Base-by-base conservation (phyloP, 768 basidiomycete species). In the Leccinum longicurvipes region DNA sequence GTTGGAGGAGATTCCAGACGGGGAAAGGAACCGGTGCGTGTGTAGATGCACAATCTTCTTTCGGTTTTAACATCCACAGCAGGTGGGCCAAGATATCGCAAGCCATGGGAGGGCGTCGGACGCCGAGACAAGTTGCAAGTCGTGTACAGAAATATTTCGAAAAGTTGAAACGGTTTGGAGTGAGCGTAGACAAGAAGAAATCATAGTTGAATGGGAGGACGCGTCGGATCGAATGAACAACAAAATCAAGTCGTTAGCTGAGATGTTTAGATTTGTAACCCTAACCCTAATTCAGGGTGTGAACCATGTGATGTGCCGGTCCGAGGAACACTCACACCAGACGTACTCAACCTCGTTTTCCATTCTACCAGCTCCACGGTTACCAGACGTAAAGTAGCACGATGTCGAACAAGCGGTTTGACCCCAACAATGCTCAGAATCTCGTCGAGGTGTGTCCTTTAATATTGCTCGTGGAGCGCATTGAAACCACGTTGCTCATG, bases 401-500 rank as follows among this genome's bases (percentile, higher is more conserved):
- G 55, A 83, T 82, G 78, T 70, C 82, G 17, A 72, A 73, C 58
- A 61, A 67, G 50, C 74, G 75, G 62, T 96, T 98, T 67, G 92
- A 97, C 73, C 85, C 95, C 36, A 82, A 93, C 63, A 89, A 84
- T 57, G 92, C 93, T n/a, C 90, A 94, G 73, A 98, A 98, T 78
- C 79, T 86, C 64, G 76, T 83, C 59, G 93, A 98, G 83, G 91
- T 92, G 68, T 61, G 81, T 69, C 21, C 44, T 60, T 51, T 17
- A 25, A 39, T 39, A 41, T 42, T 23, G 44, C 29, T 54, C 54
- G 41, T 50, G 25, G 32, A 23, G 52, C 58, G 51, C 60, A 55
- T 56, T 56, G 56, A 60, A 53, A 45, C 47, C 66, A 67, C 58
- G 64, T 63, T 61, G 42, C 46, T 52, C 55, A 65, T 57, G 32